Conservation (phyloP, 1,284 basidiomycete species). For the Cutaneotrichosporon cutaneum region DNA sequence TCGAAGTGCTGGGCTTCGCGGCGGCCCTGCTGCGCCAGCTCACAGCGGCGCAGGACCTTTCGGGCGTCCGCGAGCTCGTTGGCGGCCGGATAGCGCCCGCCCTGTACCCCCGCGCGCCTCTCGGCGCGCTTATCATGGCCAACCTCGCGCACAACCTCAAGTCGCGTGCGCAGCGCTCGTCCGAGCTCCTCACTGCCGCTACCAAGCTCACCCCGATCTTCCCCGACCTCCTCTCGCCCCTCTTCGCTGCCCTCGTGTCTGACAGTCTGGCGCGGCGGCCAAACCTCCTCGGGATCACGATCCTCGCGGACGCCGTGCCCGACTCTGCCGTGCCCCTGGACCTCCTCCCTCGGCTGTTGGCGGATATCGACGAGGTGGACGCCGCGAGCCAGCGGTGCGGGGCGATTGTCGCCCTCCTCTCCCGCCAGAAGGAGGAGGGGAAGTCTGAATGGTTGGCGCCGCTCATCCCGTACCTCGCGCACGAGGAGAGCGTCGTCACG, state of each 20-base stretch:
- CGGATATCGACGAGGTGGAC: conserved; percentile 30
- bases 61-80: conserved; percentile 16
- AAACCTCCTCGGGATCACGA: conserved; percentile 26
- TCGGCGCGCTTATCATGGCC: conserved; percentile 23
- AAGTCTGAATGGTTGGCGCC: conserved; percentile 21
- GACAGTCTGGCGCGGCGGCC: conserved; percentile 22
- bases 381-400: conserved; percentile 27
- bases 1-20: conserved; percentile 33
- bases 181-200: conserved; percentile 31
- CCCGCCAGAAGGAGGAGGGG: conserved; percentile 5
- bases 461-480: conserved; percentile 30
- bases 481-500: conserved; percentile 18
- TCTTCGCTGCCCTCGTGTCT: conserved; percentile 26
- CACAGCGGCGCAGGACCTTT: conserved; percentile 7
- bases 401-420: conserved; percentile 31
- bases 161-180: conserved; percentile 29
- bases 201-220: conserved; percentile 20
- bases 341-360: conserved; percentile 28
- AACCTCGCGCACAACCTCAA: conserved; percentile 32
- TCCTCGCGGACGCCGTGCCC: conserved; percentile 32
- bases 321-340: conserved; percentile 16
- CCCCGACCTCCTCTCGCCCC: conserved; percentile 29
- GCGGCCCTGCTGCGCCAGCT: conserved; percentile 34
- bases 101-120: conserved; percentile 25
- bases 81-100: conserved; percentile 24